These are phyloP conservation scores for Tympanopsis confertula DNA, from an alignment of 2,329 filamentous ascomycete species.

Conservation along the genomic window DNA sequence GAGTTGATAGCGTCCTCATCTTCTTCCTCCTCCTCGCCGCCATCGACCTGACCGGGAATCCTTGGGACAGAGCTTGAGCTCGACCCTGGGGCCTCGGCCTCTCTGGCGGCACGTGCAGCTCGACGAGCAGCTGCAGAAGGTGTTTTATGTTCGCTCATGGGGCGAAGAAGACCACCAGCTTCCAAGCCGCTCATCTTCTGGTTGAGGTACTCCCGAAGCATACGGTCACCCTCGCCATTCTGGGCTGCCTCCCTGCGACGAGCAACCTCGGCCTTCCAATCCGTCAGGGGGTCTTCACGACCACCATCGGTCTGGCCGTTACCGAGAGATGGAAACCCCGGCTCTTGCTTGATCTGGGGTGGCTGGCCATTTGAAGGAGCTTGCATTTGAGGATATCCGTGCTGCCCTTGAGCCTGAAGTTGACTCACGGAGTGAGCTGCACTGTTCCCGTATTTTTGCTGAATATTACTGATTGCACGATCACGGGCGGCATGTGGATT, in stretches of 20 bases:
- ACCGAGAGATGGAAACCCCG: constrained; percentile 22
- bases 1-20: constrained; percentile 98
- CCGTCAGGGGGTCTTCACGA: constrained; percentile 36
- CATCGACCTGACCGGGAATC: constrained; percentile 23
- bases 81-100: background rate
- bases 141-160: constrained; percentile 19
- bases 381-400: constrained; percentile 12
- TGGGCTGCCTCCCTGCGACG: constrained; percentile 7
- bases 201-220: constrained; percentile 26
- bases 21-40: constrained; percentile 46
- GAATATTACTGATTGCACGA: constrained; percentile 36
- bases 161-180: constrained; percentile 29
- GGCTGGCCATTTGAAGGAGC: background rate
- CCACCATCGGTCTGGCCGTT: constrained; percentile 66
- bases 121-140: background rate
- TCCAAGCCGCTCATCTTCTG: constrained; percentile 26
- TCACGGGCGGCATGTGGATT: constrained; percentile 38
- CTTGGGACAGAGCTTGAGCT: background rate
- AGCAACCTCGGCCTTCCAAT: constrained; percentile 30
- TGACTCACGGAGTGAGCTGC: constrained; percentile 28
- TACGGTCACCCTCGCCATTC: constrained; percentile 14
- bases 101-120: background rate
- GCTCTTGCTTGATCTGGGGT: constrained; percentile 26
- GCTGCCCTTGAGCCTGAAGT: constrained; percentile 25
- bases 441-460: constrained; percentile 29